These are phyloP conservation scores for Zelopaecilomyces penicillatus DNA, from an alignment of 2,329 filamentous ascomycete genomes.

Conservation along the genomic window DNA sequence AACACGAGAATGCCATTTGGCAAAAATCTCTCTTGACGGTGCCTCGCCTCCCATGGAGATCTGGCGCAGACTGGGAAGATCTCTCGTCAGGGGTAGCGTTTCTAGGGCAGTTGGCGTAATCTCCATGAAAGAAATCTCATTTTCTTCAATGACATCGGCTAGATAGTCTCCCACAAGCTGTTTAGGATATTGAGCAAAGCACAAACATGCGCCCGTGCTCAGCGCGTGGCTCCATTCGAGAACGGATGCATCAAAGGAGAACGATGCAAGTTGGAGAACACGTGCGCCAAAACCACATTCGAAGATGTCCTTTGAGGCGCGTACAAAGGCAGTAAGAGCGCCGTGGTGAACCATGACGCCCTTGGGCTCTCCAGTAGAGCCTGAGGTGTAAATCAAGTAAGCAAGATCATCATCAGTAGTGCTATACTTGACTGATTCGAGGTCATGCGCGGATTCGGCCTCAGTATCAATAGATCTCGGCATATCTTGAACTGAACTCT, in stretches of 20 bases:
- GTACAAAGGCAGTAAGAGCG: slow-evolving; percentile 1
- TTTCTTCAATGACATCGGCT: no score
- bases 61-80: no score
- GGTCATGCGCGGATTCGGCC: no score
- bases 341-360: slow-evolving; percentile 8
- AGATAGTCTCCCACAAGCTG: neutral
- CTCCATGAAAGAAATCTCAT: no score
- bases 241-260: slow-evolving; percentile 7
- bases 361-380: slow-evolving; percentile 6
- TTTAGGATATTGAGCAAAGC: slow-evolving; percentile 6
- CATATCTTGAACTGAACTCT: neutral
- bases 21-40: no score
- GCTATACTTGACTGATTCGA: neutral
- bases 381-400: slow-evolving; percentile 7
- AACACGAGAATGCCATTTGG: no score
- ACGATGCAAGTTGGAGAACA: slow-evolving; percentile 5
- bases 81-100: no score
- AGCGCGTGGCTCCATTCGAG: slow-evolving; percentile 6
- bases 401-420: slow-evolving; percentile 7
- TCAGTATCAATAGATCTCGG: no score
- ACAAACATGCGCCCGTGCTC: slow-evolving; percentile 4
- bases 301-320: slow-evolving; percentile 1
- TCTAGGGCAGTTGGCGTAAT: no score
- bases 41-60: no score
- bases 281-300: slow-evolving; percentile 4